Conservation (phyloP, 2,329 filamentous ascomycete genomes). For the Rutstroemia sp. region DNA sequence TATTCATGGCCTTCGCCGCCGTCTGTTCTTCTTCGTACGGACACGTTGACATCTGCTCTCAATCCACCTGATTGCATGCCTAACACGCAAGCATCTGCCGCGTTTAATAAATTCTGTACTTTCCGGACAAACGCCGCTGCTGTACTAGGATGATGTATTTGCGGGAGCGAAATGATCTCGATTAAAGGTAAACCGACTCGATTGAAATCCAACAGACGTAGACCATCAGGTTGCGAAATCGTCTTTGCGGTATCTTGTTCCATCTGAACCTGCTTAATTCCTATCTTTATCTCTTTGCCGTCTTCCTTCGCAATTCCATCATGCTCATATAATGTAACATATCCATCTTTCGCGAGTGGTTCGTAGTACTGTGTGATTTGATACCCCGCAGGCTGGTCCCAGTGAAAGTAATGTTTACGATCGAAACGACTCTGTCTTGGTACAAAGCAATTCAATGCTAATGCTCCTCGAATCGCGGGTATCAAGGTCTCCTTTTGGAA, state of each 20-base stretch:
- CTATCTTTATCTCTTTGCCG: conserved; percentile 61
- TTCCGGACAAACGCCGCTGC: conserved; percentile 87
- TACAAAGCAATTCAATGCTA: conserved; percentile 75
- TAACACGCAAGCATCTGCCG: conserved; percentile 77
- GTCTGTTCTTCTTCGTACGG: conserved; percentile 52
- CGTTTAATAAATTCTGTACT: conserved; percentile 70
- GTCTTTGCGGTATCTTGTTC: conserved; percentile 98
- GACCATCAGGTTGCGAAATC: conserved; percentile 63
- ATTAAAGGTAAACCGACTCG: conserved; percentile 85
- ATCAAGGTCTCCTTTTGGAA: conserved; percentile 80
- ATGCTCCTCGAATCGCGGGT: conserved; percentile 81
- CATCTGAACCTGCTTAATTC: conserved; percentile 91
- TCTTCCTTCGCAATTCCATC: conserved; percentile 76
- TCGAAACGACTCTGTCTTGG: conserved; percentile 79
- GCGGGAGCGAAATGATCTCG: conserved; percentile 88
- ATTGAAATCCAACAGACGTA: conserved; percentile 86
- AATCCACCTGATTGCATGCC: conserved; percentile 93
- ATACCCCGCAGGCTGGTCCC: conserved; percentile 93
- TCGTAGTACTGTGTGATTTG: conserved; percentile 96
- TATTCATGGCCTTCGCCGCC: conserved; percentile 38
- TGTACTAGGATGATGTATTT: conserved; percentile 79
- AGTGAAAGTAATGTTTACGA: conserved; percentile 98
- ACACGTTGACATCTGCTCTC: conserved; percentile 92
- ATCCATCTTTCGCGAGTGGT: conserved; percentile 62
- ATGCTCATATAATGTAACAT: conserved; percentile 60